These are phyloP conservation scores for Scortechinia acanthostroma DNA, from an alignment of 2,329 filamentous ascomycete species.

Conservation along the genomic window DNA sequence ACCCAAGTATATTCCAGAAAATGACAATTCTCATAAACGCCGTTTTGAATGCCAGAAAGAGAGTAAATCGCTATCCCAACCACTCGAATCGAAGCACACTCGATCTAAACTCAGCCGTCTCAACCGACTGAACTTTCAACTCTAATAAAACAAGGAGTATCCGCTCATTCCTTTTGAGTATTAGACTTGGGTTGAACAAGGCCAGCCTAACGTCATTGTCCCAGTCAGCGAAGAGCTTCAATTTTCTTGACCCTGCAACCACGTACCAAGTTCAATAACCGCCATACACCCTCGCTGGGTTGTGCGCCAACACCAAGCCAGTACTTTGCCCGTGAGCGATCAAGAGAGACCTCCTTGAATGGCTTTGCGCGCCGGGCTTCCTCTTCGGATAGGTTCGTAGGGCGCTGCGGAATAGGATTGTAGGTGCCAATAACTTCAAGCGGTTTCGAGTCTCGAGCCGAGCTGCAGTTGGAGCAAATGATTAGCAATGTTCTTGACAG, in stretches of 20 bases:
- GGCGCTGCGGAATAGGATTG: conserved; percentile 18
- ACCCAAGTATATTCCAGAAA: not conserved
- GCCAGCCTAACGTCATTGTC: conserved; percentile 1
- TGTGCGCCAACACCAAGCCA: conserved; percentile 67
- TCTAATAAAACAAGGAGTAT: too few relatives aligned
- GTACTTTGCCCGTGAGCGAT: conserved; percentile 55
- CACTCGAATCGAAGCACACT: not conserved
- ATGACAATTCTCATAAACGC: not conserved
- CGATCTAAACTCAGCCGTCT: too few relatives aligned
- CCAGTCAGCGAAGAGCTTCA: not conserved
- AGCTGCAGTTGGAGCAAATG: conserved; percentile 27
- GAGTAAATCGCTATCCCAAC: not conserved
- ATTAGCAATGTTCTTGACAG: too few relatives aligned
- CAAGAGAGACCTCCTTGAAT: conserved; percentile 60
- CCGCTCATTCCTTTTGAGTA: not conserved
- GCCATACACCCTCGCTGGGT: conserved; percentile 58
- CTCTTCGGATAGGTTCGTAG: conserved; percentile 4
- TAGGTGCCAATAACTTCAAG: conserved; percentile 55
- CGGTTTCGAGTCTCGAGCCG: conserved; percentile 55
- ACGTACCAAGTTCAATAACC: conserved; percentile 48
- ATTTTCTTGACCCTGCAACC: not conserved
- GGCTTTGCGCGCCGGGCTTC: conserved; percentile 32
- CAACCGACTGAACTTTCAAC: too few relatives aligned
- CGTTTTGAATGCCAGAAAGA: not conserved
- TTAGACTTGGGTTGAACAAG: not conserved